These are phyloP conservation scores for Papiliotrema laurentii DNA, from an alignment of 1,284 basidiomycete genomes.

Conservation along the genomic window DNA sequence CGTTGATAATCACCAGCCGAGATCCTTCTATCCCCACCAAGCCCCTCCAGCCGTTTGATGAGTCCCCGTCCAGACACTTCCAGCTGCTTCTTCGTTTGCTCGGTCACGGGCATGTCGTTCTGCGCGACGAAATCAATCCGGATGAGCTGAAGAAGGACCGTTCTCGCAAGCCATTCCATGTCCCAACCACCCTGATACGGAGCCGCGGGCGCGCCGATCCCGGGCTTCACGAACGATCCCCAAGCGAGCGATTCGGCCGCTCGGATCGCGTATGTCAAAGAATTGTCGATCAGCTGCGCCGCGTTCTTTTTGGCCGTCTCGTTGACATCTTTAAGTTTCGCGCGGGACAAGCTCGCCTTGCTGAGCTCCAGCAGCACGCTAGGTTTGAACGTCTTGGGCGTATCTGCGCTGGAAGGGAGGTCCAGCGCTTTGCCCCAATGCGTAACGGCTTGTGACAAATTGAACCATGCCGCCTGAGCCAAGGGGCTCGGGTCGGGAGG, in stretches of 20 bases:
- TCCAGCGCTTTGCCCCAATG: conserved; percentile 30
- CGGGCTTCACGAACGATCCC: conserved; percentile 19
- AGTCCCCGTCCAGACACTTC: too few species aligned
- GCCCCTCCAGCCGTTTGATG: conserved; percentile 12
- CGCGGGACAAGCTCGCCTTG: conserved; percentile 29
- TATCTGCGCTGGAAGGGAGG: conserved; percentile 21
- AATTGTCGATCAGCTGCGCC: conserved; percentile 36
- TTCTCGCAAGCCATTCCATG: conserved; percentile 32
- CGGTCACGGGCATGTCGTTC: background rate
- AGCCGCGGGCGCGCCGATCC: background rate
- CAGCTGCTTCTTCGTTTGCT: conserved; percentile 7
- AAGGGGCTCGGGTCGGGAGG: conserved; percentile 28
- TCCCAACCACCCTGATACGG: conserved; percentile 41
- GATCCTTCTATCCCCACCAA: conserved; percentile 13
- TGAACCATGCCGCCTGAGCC: conserved; percentile 35
- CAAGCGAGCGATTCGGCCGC: conserved; percentile 31
- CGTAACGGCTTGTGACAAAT: conserved; percentile 27
- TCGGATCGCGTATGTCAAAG: conserved; percentile 31
- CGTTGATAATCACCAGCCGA: conserved; percentile 21
- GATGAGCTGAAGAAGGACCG: conserved; percentile 25
- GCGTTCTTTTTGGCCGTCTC: conserved; percentile 37
- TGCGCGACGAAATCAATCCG: conserved; percentile 24
- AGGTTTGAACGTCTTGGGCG: conserved; percentile 35
- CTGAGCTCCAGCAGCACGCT: conserved; percentile 27
- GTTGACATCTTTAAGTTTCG: conserved; percentile 27